Evolutionary conservation across 768 basidiomycete genomes (phyloP).

Genomic region (Pisolithus marmoratus): DNA sequence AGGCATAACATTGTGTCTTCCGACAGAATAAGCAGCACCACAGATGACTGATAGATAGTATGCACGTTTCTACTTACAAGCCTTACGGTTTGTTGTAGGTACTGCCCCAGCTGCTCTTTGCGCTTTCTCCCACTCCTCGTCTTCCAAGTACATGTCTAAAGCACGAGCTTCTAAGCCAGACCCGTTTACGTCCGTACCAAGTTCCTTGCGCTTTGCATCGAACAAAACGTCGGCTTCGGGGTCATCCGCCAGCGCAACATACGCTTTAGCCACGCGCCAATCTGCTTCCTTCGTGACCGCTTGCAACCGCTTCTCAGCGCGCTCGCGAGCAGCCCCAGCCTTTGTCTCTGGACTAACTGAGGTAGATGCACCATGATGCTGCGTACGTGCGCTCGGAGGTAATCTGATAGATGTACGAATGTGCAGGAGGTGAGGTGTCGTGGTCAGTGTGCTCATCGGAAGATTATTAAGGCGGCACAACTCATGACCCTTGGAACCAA

Average conservation of each 20-base stretch:
- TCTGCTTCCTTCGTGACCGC: slow-evolving; percentile 65
- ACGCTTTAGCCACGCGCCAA: slow-evolving; percentile 59
- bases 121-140: slow-evolving; percentile 59
- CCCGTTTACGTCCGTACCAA: slow-evolving; percentile 9
- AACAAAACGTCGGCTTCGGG: slow-evolving; percentile 16
- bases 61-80: not conserved
- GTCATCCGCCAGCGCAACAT: slow-evolving; percentile 59
- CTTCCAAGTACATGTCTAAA: slow-evolving; percentile 56
- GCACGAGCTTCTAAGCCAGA: slow-evolving; percentile 42
- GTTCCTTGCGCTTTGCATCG: slow-evolving; percentile 21
- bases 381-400: slow-evolving; percentile 35
- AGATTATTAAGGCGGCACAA: slow-evolving; percentile 65
- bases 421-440: slow-evolving; percentile 70
- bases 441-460: slow-evolving; percentile 56
- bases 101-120: slow-evolving; percentile 27
- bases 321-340: slow-evolving; percentile 42
- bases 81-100: not conserved
- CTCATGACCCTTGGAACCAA: slow-evolving; percentile 39
- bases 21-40: no score
- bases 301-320: slow-evolving; percentile 58
- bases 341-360: slow-evolving; percentile 33
- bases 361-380: slow-evolving; percentile 14
- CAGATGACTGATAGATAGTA: no score
- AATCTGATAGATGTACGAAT: slow-evolving; percentile 55
- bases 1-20: no score